Evolutionary conservation across 1,284 basidiomycete species (phyloP), one percentile per base, ranked within the genome.

Genomic region (Ceratobasidium papillatum): DNA sequence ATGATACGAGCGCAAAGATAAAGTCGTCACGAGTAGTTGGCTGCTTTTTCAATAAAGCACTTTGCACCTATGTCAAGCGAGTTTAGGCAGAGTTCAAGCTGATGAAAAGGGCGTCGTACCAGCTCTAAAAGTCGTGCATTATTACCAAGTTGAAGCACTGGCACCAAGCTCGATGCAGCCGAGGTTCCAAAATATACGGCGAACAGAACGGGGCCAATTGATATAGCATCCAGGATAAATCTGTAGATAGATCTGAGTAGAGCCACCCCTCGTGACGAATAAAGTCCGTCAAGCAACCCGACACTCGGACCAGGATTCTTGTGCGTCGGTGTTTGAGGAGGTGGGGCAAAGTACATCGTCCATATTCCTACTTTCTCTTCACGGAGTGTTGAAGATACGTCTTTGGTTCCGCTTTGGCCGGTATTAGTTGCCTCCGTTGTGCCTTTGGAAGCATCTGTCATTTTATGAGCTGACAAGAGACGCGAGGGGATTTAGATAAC

Each of bases 191-290:
- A 51, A 30, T 71, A 61, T 41, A 71, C 9, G 34, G 43, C 32
- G 19, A 71, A 71, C 14, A 51, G 11, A 5, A 27, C 17, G n/a
- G 68, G 56, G n/a, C 56, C 56, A 27, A 71, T 25, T 17, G 56
- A 58, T 32, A 61, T 30, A 32, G 54, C 56, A 4, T 61, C 56
- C 25, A 32, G 14, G 25, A 71, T 36, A 43, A 71, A 61, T 38
- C 68, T n/a, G 19, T 38, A 56, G 32, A 65, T 14, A 8, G n/a
- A 8, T 27, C 2, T n/a, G 36, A 47, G 5, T 7, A 22, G 45
- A 47, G 8, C 30, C 12, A 30, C 17, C 14, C 22, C 19, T 27
- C 32, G 8, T 12, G 45, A 41, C 61, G 41, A 41, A 30, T 49
- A 1, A 4, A 58, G 19, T n/a, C 19, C 7, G 19, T 34, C 54